phyloP scores from a whole-genome alignment of 1,139 yeast genomes.

The Kodamaea anthophila region DNA sequence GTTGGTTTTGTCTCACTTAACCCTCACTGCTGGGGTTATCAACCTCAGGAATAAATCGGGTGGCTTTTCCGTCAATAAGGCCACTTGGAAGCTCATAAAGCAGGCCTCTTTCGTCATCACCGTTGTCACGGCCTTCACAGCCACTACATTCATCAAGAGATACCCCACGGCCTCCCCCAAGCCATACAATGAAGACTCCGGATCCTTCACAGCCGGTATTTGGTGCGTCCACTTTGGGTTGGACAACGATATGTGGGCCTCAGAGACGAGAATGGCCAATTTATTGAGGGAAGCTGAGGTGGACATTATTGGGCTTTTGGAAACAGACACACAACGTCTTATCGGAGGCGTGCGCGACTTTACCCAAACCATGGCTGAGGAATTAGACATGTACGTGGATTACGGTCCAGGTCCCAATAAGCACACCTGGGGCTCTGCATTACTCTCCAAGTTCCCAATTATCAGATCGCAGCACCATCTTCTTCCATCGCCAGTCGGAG shows the following conservation, averaged over 20 bases:
- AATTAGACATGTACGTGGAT: constrained; percentile 89
- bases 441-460: constrained; percentile 91
- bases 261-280: constrained; percentile 84
- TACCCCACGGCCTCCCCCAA: constrained; percentile 51
- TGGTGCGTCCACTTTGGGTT: constrained; percentile 98
- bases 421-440: constrained; percentile 97
- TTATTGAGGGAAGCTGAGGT: constrained; percentile 79
- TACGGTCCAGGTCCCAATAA: constrained; percentile 97
- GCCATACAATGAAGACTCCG: constrained; percentile 75
- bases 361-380: constrained; percentile 88
- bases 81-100: constrained; percentile 12
- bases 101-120: constrained; percentile 23
- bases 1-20: constrained; percentile 36
- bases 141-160: constrained; percentile 48
- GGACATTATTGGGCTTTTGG: constrained; percentile 86
- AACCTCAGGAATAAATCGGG: constrained; percentile 26
- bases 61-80: constrained; percentile 1
- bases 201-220: constrained; percentile 84
- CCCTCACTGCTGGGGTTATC: constrained; percentile 39
- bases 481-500: constrained; percentile 94
- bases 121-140: constrained; percentile 26
- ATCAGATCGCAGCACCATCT: constrained; percentile 83
- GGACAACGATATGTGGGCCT: constrained; percentile 98
- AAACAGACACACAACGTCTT: constrained; percentile 88
- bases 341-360: constrained; percentile 94